These are phyloP conservation scores for Arthrobotrys sinensis DNA, from an alignment of 2,329 filamentous ascomycete species.

Conservation along the genomic window DNA sequence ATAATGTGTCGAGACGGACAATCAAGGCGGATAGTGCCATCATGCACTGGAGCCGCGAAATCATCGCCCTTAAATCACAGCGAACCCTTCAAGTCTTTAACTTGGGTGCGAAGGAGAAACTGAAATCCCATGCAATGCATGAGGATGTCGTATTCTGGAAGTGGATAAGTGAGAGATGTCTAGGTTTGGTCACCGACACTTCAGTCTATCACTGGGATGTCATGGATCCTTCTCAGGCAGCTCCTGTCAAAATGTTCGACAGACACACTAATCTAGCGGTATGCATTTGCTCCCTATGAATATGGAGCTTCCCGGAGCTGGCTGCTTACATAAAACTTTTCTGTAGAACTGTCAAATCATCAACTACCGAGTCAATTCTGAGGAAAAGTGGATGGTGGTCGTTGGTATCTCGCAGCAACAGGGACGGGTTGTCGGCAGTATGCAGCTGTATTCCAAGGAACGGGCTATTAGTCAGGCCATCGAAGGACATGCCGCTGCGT, in stretches of 20 bases:
- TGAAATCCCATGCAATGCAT: constrained; percentile 96
- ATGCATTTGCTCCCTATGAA: constrained; percentile 67
- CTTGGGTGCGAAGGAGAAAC: constrained; percentile 89
- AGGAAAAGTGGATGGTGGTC: constrained; percentile 98
- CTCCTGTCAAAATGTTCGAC: constrained; percentile 92
- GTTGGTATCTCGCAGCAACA: constrained; percentile 95
- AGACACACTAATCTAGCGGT: constrained; percentile 90
- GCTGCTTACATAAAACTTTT: constrained; percentile 11
- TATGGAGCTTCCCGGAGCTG: neutral
- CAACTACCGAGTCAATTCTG: constrained; percentile 96
- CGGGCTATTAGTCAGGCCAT: constrained; percentile 98
- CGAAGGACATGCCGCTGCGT: constrained; percentile 95
- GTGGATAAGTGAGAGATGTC: constrained; percentile 91
- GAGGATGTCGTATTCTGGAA: constrained; percentile 99
- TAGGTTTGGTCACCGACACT: constrained; percentile 91
- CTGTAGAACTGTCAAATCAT: constrained; percentile 94
- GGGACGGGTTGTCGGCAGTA: constrained; percentile 92
- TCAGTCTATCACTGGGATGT: constrained; percentile 99
- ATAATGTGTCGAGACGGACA: constrained; percentile 92
- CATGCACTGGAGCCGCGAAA: constrained; percentile 97
- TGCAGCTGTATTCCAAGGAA: constrained; percentile 97
- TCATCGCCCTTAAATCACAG: constrained; percentile 97
- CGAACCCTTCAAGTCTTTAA: constrained; percentile 98
- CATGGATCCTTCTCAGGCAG: constrained; percentile 83
- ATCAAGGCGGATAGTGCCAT: constrained; percentile 99